These are phyloP conservation scores for Chlamydomonas eustigma DNA, from an alignment of 139 green algal genomes.

Conservation along the genomic window DNA sequence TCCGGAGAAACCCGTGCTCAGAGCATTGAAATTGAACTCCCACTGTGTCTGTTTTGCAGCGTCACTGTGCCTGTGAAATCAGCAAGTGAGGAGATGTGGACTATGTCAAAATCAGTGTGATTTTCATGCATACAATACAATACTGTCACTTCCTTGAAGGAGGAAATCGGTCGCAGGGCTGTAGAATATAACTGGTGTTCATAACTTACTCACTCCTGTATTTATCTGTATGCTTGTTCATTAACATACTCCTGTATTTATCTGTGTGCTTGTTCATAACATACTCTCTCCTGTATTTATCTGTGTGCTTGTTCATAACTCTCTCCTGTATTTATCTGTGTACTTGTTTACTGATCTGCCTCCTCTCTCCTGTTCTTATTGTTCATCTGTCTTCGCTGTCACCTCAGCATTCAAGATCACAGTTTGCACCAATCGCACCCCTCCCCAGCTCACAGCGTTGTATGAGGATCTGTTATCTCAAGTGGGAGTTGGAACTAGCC, in stretches of 20 bases:
- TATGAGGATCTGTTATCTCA: constrained; percentile 53
- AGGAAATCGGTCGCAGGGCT: too few relatives aligned
- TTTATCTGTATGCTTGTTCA: too few relatives aligned
- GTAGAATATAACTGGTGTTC: too few relatives aligned
- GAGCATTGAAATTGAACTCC: constrained; percentile 35
- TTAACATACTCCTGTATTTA: too few relatives aligned
- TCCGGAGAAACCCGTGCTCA: constrained; percentile 14
- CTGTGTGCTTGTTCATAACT: not conserved
- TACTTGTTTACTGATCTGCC: not conserved
- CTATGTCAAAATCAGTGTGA: too few relatives aligned
- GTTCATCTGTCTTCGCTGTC: constrained; percentile 19
- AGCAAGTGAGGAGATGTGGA: constrained; percentile 29
- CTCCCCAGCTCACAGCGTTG: constrained; percentile 38
- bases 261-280: too few relatives aligned
- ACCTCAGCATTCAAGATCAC: constrained; percentile 57
- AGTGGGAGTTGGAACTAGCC: not conserved
- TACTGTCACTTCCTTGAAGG: too few relatives aligned
- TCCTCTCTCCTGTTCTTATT: not conserved
- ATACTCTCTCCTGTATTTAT: not conserved
- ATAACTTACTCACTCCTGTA: too few relatives aligned
- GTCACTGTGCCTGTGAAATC: constrained; percentile 43
- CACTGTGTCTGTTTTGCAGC: constrained; percentile 38
- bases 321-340: not conserved
- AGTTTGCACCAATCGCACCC: constrained; percentile 48
- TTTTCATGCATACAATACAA: too few relatives aligned